These are phyloP conservation scores for Cordyceps militaris DNA, from an alignment of 2,329 filamentous ascomycete species.

Conservation along the genomic window DNA sequence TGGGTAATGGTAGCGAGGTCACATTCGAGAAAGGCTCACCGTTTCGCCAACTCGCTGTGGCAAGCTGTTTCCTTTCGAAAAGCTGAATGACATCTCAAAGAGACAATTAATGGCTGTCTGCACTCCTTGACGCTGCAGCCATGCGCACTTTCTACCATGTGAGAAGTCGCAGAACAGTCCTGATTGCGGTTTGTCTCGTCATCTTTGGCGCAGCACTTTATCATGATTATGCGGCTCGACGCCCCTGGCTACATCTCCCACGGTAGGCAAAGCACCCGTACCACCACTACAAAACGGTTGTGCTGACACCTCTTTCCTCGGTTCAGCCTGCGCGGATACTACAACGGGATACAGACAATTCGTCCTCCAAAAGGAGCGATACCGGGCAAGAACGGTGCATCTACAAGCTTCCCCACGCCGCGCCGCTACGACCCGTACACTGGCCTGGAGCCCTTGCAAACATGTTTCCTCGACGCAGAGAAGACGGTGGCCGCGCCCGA, in stretches of 20 bases:
- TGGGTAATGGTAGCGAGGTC: too few species aligned
- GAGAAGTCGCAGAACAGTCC: background rate
- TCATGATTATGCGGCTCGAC: slow-evolving; percentile 23
- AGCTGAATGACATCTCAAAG: background rate
- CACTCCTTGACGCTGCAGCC: background rate
- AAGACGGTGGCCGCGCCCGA: slow-evolving; percentile 52
- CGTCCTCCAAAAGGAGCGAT: slow-evolving; percentile 30
- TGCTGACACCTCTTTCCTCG: background rate
- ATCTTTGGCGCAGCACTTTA: background rate
- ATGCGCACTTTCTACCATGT: background rate
- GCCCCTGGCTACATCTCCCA: slow-evolving; percentile 34
- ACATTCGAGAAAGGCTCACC: too few species aligned
- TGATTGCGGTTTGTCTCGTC: background rate
- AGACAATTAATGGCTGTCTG: background rate
- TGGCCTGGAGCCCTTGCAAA: slow-evolving; percentile 44
- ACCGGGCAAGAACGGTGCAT: background rate
- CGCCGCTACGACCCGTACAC: slow-evolving; percentile 63
- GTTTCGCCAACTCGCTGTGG: too few species aligned
- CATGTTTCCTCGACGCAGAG: slow-evolving; percentile 58
- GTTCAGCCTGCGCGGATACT: slow-evolving; percentile 69
- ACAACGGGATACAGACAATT: slow-evolving; percentile 66
- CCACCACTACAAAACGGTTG: background rate
- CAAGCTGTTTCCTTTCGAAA: too few species aligned
- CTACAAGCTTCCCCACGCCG: slow-evolving; percentile 5
- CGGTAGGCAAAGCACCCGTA: slow-evolving; percentile 23